Percentiles rank a stretch among this genome's conserved stretches.
phyloP scores from a whole-genome alignment of 305 asterid genomes.

The Solanum chacoense region DNA sequence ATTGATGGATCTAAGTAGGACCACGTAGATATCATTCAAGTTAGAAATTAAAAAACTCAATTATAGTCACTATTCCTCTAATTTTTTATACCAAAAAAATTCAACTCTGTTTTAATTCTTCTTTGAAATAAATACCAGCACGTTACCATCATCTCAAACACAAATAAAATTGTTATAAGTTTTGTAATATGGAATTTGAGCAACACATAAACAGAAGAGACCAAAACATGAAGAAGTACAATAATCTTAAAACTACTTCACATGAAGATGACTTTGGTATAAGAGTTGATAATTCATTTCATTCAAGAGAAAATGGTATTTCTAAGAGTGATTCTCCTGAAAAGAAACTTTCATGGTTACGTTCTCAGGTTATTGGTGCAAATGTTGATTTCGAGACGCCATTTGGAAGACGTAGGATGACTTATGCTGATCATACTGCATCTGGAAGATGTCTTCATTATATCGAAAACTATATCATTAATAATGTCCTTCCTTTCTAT shows the following conservation, averaged over 20 bases:
- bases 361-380: constrained; percentile 47
- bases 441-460: constrained; percentile 52
- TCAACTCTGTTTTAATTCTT: background rate
- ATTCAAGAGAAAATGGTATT: background rate
- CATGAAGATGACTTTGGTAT: background rate
- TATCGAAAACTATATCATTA: constrained; percentile 40
- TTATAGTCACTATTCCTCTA: background rate
- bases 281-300: constrained; percentile 6
- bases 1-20: background rate
- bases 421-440: constrained; percentile 76
- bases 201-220: background rate
- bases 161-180: background rate
- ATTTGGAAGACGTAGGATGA: constrained; percentile 51
- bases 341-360: constrained; percentile 46
- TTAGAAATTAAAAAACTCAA: background rate
- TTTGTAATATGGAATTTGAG: background rate
- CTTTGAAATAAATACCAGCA: background rate
- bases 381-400: constrained; percentile 37
- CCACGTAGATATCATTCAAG: background rate
- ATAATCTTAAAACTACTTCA: background rate
- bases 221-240: background rate
- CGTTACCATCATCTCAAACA: background rate
- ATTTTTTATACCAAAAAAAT: background rate
- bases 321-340: constrained; percentile 11
- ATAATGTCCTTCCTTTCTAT: constrained; percentile 46